Evolutionary conservation across 1,284 basidiomycete genomes (phyloP), one percentile per base, ranked within the genome.

Genomic region (Schizophyllum amplum): DNA sequence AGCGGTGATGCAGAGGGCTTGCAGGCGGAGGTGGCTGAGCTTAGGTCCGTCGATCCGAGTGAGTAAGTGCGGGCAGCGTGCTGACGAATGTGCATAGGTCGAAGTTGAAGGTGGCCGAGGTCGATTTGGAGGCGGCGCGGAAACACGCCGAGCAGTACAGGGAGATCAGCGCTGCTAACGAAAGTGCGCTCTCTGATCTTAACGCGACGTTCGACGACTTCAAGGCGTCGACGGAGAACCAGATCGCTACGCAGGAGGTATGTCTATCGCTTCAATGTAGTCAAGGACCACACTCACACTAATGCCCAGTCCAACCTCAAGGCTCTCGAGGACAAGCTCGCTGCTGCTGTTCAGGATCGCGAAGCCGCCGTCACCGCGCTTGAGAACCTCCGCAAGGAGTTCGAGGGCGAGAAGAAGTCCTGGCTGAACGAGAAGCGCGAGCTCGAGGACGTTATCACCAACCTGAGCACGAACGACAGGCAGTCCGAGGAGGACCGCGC

Each of bases 121-220:
- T 89, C 21, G 90, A 93, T 62, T 77, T 92, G 33, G 75, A 82
- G 4, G 75, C 84, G 42, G 85, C 90, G 2, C 78, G 80, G 54
- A 80, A 75, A 53, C 87, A 94, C 65, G 85, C 87, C 22, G 81
- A 88, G 61, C 91, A 94, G 68, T 94, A 88, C 79, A 82, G 91
- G 67, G 84, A 88, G 58, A 92, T 93, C 64, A 88, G 87, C 58
- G 81, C 86, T 65, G 87, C 89, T 0, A 92, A 82, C 64, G 92
- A 94, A 66, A 79, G 79, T 60, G 90, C 91, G 17, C 75, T 94
- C 5, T 76, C 80, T 23, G 80, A 81, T 47, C 71, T 94, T 50
- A 87, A 85, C 56, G 69, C 75, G 0, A 90, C 88, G 0, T 84
- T 87, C 63, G 91, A 94, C 56, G 85, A 92, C 67, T 93, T 87